Evolutionary conservation across 345 rosid species (phyloP).

Genomic region (Salix exigua): DNA sequence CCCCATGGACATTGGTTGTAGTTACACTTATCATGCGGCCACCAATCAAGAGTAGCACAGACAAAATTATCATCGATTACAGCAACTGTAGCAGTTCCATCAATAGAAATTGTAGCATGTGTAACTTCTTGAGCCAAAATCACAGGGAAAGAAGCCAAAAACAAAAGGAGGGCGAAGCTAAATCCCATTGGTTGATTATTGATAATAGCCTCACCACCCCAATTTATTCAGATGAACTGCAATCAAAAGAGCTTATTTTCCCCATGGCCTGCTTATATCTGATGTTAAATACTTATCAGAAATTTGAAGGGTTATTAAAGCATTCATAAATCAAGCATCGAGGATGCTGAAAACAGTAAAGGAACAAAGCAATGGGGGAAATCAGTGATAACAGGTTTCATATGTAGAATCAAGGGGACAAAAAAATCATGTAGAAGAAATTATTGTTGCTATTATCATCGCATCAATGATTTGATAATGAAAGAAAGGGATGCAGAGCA

Average conservation of each 20-base stretch:
- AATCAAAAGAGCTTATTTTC: slow-evolving; percentile 4
- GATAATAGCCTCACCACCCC: slow-evolving; percentile 9
- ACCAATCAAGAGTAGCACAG: slow-evolving; percentile 97
- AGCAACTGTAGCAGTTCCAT: slow-evolving; percentile 48
- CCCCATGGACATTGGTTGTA: slow-evolving; percentile 93
- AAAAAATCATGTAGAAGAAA: not conserved
- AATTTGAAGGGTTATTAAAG: not conserved
- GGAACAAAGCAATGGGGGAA: not conserved
- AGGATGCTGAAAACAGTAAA: not conserved
- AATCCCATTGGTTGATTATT: slow-evolving; percentile 41
- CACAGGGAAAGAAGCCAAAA: slow-evolving; percentile 43
- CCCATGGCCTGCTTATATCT: not conserved
- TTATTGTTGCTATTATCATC: not conserved
- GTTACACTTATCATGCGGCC: slow-evolving; percentile 98
- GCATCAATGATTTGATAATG: not conserved
- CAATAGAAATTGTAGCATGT: slow-evolving; percentile 41
- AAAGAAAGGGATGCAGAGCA: not conserved
- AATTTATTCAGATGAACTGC: slow-evolving; percentile 26
- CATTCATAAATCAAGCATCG: not conserved
- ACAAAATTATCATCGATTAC: slow-evolving; percentile 73
- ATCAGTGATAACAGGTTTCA: not conserved
- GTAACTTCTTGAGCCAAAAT: slow-evolving; percentile 44
- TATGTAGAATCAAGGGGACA: not conserved
- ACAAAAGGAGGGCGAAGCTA: slow-evolving; percentile 28
- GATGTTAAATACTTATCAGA: not conserved